Conservation (phyloP, 2,329 filamentous ascomycete genomes). For the Fusarium begoniae region DNA sequence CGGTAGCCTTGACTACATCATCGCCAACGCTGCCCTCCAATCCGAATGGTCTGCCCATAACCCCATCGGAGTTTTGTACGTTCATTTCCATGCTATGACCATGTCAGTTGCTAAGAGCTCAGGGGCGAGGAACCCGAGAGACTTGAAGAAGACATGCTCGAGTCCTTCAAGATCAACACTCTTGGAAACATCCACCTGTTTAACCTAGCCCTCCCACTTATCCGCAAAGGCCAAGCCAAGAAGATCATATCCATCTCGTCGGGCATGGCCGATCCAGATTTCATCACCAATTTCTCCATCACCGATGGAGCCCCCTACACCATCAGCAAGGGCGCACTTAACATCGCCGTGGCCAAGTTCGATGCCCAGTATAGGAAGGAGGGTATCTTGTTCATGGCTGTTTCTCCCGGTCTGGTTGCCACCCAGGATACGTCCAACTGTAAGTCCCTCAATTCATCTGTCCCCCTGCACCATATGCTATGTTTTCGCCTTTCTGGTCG, state of each 20-base stretch:
- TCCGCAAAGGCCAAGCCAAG: constrained; percentile 60
- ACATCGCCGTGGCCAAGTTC: constrained; percentile 63
- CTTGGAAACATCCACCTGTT: constrained; percentile 62
- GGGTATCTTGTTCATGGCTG: constrained; percentile 60
- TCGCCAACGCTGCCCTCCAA: constrained; percentile 59
- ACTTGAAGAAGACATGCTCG: constrained; percentile 27
- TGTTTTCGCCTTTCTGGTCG: fast-evolving
- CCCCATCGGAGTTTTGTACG: constrained; percentile 25
- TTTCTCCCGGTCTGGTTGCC: constrained; percentile 63
- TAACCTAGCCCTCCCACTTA: constrained; percentile 62
- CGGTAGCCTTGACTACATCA: constrained; percentile 59
- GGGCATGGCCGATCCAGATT: constrained; percentile 58
- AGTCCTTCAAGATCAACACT: constrained; percentile 57
- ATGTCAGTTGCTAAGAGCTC: fast-evolving
- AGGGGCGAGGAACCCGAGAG: constrained; percentile 23
- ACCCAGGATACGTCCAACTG: constrained; percentile 46
- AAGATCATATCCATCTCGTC: constrained; percentile 63
- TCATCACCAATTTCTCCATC: constrained; percentile 51
- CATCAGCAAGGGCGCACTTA: constrained; percentile 61
- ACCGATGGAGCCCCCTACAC: constrained; percentile 53
- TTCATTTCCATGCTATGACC: background rate
- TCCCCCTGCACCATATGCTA: background rate
- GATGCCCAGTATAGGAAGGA: constrained; percentile 58
- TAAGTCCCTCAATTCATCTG: constrained; percentile 1
- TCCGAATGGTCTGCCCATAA: constrained; percentile 39